Evolutionary conservation across 225 moss, liverwort and hornwort species (phyloP), one percentile per base, ranked within the genome.

Genomic region (Bryum argenteum): DNA sequence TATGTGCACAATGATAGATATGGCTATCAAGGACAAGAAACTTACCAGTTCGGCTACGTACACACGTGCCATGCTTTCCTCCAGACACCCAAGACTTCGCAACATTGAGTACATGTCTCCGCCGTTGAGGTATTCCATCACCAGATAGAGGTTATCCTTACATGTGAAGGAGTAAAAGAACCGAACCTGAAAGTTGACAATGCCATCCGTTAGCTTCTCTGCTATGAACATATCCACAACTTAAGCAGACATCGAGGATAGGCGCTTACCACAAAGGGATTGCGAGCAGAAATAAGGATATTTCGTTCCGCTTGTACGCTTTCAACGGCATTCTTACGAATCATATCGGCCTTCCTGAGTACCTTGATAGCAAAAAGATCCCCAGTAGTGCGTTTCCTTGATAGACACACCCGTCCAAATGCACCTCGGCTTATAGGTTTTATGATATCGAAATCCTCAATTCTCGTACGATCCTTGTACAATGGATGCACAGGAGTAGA

Each of bases 321-420:
- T 83, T 97, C 96, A 56, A 88, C 96, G 67, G 93, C 91, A 87
- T 97, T 97, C 80, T 97, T 97, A 54, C 96, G 84, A 24, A 97
- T 94, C 91, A 97, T 97, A 74, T 97, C 93, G 63, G 90, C 91
- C 85, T 97, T 97, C 68, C 94, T 89, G 48, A 97, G 91, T 47
- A 97, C 96, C 91, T 97, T 97, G 14, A 97, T 97, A 41, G 96
- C 96, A 79, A 97, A 97, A 72, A 94, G 91, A 75, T 97, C 96
- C 75, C 96, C 96, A 28, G 96, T 97, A 50, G 78, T 92, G 69
- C 96, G 84, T 78, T 97, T 97, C 66, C 89, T 90, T 47, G 96
- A 90, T 59, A 97, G 82, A 79, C 88, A 97, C 22, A 97, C 96
- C 71, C 96, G 89, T 62, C 96, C 96, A 81, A 94, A 97, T 65